These are phyloP conservation scores for Paramecium octaurelia DNA, from an alignment of 73 alveolate genomes.

Conservation along the genomic window DNA sequence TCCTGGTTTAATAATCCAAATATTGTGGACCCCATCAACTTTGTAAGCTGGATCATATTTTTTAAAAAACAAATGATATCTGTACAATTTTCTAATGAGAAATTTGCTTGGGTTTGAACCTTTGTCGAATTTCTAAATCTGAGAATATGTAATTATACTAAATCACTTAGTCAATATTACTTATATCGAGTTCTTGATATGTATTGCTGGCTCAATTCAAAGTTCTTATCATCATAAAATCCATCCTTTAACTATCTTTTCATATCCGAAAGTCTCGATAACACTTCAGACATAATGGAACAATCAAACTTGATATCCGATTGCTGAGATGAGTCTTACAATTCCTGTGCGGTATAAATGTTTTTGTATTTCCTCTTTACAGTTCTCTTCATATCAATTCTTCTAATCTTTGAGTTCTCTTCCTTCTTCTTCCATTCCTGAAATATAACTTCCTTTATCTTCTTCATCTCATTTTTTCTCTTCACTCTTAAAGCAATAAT, in stretches of 20 bases:
- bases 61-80: conserved; percentile 21
- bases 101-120: conserved; percentile 32
- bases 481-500: conserved; percentile 32
- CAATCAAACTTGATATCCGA: conserved; percentile 10
- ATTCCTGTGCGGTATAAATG: background rate
- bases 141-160: conserved; percentile 2
- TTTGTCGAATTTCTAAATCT: conserved; percentile 21
- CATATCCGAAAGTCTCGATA: background rate
- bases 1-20: conserved; percentile 83
- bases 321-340: background rate
- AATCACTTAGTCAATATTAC: background rate
- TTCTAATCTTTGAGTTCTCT: background rate
- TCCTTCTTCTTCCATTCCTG: background rate
- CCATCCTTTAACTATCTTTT: conserved; percentile 37
- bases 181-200: background rate
- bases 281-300: conserved; percentile 21
- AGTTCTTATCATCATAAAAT: conserved; percentile 47
- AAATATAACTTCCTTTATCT: conserved; percentile 34
- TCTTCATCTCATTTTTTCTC: conserved; percentile 37
- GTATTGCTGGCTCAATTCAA: background rate
- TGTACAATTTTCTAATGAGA: background rate
- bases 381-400: conserved; percentile 16
- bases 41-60: conserved; percentile 30
- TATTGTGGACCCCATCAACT: conserved; percentile 70
- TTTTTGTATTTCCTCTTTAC: conserved; percentile 39